Evolutionary conservation across 768 basidiomycete genomes (phyloP).

Genomic region (Pleurotus djamor): DNA sequence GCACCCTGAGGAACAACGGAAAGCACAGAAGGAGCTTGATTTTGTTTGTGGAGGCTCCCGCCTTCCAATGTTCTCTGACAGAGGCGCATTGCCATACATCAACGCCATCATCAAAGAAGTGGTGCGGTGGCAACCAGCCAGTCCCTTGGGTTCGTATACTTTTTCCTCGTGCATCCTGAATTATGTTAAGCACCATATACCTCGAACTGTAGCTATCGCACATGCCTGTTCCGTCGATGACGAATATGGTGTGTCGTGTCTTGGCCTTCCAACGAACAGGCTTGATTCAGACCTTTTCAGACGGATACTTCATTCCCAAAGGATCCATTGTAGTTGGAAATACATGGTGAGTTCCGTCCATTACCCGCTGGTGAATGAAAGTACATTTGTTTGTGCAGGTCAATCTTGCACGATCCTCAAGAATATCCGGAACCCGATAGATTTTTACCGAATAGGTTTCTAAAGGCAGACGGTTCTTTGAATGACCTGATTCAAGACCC

Average conservation of each 20-base stretch:
- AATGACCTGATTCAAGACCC: not conserved
- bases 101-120: not conserved
- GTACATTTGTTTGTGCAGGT: not conserved
- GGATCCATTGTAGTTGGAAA: slow-evolving; percentile 5
- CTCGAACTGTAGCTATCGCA: not conserved
- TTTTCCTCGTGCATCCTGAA: not conserved
- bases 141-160: not conserved
- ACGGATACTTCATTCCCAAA: slow-evolving; percentile 5
- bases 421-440: slow-evolving; percentile 4
- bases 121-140: not conserved
- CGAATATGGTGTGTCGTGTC: not conserved
- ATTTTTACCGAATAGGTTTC: slow-evolving; percentile 4
- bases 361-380: not conserved
- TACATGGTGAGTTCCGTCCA: not conserved
- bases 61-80: not conserved
- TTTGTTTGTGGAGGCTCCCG: not conserved
- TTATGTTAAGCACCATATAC: not conserved
- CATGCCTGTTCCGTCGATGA: slow-evolving; percentile 6
- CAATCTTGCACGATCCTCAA: slow-evolving; percentile 1
- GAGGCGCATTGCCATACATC: slow-evolving; percentile 3
- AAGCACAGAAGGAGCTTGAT: slow-evolving; percentile 23
- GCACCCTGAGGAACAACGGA: slow-evolving; percentile 18
- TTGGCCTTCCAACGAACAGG: not conserved
- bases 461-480: slow-evolving; percentile 4
- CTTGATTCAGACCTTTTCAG: not conserved